phyloP scores from a whole-genome alignment of 768 basidiomycete species.

The Suillus cothurnatus region DNA sequence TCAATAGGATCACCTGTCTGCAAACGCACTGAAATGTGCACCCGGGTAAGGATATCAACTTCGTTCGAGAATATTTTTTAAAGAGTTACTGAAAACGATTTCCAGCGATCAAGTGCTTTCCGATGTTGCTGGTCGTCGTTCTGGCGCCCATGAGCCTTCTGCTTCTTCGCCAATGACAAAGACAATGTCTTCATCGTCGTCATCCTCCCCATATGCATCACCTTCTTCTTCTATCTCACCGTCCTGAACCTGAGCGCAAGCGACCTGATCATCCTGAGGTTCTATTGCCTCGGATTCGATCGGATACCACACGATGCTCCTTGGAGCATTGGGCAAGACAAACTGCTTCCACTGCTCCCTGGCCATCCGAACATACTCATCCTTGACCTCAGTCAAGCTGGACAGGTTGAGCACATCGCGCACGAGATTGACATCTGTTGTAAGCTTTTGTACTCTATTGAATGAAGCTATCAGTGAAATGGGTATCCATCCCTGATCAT shows the following conservation, averaged over 20 bases:
- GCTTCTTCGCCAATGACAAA: conserved; percentile 62
- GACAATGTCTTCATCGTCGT: conserved; percentile 78
- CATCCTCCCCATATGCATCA: conserved; percentile 51
- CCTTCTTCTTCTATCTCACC: conserved; percentile 26
- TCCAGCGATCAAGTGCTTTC: conserved; percentile 1
- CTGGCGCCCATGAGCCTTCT: conserved; percentile 39
- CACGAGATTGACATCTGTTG: conserved; percentile 60
- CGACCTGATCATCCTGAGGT: neutral
- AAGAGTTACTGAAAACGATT: neutral
- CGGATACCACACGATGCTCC: conserved; percentile 37
- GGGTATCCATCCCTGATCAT: conserved; percentile 83
- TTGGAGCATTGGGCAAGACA: conserved; percentile 58
- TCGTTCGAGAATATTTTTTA: neutral
- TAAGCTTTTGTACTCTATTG: conserved; percentile 76
- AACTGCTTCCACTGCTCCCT: conserved; percentile 59
- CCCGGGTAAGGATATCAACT: conserved; percentile 1
- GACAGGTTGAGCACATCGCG: conserved; percentile 71
- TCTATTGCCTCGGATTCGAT: conserved; percentile 7
- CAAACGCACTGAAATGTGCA: conserved; percentile 1
- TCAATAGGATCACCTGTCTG: conserved; percentile 2
- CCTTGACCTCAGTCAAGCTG: conserved; percentile 66
- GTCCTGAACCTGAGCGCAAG: conserved; percentile 12
- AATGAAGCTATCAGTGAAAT: conserved; percentile 84
- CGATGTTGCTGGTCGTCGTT: conserved; percentile 20
- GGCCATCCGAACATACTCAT: conserved; percentile 68